Conservation (phyloP, 2,329 filamentous ascomycete genomes). For the Aspergillus transmontanensis region DNA sequence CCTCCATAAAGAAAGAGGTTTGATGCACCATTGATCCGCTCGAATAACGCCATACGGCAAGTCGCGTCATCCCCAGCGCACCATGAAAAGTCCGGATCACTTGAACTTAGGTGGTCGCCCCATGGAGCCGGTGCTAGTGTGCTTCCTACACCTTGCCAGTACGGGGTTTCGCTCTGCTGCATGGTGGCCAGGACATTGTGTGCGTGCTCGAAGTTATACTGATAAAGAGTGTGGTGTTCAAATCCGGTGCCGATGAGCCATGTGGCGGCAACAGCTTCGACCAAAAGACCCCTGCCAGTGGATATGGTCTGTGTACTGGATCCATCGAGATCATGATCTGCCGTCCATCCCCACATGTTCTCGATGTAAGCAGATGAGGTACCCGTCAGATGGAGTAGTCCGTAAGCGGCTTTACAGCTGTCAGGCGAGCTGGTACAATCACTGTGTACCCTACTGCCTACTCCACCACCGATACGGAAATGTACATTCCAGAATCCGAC, state of each 20-base stretch:
- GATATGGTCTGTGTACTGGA: slow-evolving; percentile 31
- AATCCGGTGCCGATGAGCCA: slow-evolving; percentile 51
- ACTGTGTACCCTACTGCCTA: slow-evolving; percentile 41
- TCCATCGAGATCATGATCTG: slow-evolving; percentile 53
- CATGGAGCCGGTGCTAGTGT: slow-evolving; percentile 34
- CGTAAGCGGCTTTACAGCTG: slow-evolving; percentile 52
- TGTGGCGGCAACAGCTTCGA: slow-evolving; percentile 45
- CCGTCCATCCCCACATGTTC: slow-evolving; percentile 55
- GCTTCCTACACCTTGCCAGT: slow-evolving; percentile 36
- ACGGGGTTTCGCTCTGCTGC: slow-evolving; percentile 36
- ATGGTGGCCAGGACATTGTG: slow-evolving; percentile 45
- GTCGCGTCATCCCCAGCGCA: slow-evolving; percentile 31
- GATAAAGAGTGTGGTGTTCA: slow-evolving; percentile 53
- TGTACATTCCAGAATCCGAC: slow-evolving; percentile 55
- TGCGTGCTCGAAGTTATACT: slow-evolving; percentile 50
- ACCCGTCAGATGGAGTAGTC: slow-evolving; percentile 53
- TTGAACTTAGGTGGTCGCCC: slow-evolving; percentile 21
- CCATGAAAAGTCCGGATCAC: slow-evolving; percentile 32
- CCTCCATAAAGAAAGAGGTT: slow-evolving; percentile 43
- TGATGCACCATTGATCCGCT: slow-evolving; percentile 30
- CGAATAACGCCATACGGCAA: slow-evolving; percentile 42
- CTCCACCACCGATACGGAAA: slow-evolving; percentile 51
- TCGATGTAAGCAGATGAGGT: slow-evolving; percentile 56
- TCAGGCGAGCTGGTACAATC: slow-evolving; percentile 37
- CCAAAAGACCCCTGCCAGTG: slow-evolving; percentile 43